These are phyloP conservation scores for Stenogyne calaminthoides DNA, from an alignment of 305 asterid genomes.

Conservation along the genomic window DNA sequence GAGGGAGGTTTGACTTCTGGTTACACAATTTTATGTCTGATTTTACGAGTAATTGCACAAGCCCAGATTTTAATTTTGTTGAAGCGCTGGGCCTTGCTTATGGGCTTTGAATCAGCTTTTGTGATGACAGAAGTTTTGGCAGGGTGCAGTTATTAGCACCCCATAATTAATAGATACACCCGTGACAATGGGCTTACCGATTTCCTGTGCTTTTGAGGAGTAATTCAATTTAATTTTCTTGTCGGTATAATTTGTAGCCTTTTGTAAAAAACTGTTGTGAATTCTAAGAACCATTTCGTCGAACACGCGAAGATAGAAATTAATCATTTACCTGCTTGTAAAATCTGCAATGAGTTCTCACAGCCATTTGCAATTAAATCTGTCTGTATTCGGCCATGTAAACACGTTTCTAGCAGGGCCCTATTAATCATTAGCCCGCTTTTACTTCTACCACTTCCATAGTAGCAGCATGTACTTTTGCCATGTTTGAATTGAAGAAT, in stretches of 20 bases:
- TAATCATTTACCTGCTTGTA: no score
- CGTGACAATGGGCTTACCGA: no score
- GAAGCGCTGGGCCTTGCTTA: background rate
- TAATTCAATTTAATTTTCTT: no score
- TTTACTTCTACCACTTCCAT: background rate
- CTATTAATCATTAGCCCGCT: background rate
- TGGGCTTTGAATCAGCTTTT: background rate
- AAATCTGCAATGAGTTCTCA: no score
- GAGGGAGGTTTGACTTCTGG: background rate
- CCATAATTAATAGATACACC: no score
- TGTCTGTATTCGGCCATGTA: background rate
- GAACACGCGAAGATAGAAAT: no score
- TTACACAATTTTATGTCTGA: background rate
- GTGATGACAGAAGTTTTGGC: no score
- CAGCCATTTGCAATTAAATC: background rate
- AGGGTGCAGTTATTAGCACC: no score
- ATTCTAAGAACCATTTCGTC: no score
- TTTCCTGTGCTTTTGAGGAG: no score
- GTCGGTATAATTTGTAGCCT: no score
- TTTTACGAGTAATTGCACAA: background rate
- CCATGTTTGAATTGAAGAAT: background rate
- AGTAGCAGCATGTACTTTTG: background rate
- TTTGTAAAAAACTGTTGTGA: no score
- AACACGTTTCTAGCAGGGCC: background rate
- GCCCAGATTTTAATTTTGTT: background rate